These are phyloP conservation scores for Yarrowia deformans DNA, from an alignment of 805 yeast genomes.

Conservation along the genomic window DNA sequence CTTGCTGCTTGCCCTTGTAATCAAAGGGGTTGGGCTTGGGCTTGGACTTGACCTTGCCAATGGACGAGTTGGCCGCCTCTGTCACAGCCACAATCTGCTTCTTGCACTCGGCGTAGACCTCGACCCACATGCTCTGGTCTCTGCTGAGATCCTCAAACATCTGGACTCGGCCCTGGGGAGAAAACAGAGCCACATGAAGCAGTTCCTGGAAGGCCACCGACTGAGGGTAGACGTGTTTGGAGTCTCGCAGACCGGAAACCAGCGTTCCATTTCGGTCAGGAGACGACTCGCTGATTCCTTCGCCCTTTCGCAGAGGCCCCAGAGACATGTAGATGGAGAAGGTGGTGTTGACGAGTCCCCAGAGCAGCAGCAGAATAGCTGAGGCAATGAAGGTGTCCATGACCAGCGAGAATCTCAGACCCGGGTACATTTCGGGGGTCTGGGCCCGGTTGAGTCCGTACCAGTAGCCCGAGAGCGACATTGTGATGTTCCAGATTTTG, in stretches of 20 bases:
- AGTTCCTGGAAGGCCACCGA: conserved; percentile 54
- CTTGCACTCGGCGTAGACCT: conserved; percentile 46
- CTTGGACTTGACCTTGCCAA: conserved; percentile 6
- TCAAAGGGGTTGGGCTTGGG: conserved; percentile 34
- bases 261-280: conserved; percentile 52
- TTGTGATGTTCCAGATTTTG: conserved; percentile 42
- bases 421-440: conserved; percentile 42
- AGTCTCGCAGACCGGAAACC: conserved; percentile 50
- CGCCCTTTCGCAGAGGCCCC: conserved; percentile 51
- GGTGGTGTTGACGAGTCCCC: conserved; percentile 47
- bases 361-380: conserved; percentile 43
- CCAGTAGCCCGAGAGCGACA: conserved; percentile 39
- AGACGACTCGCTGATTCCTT: conserved; percentile 46
- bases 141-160: conserved; percentile 51
- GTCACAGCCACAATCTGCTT: conserved; percentile 27
- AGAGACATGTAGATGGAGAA: conserved; percentile 50
- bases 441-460: conserved; percentile 41
- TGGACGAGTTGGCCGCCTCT: conserved; percentile 26
- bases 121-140: conserved; percentile 49
- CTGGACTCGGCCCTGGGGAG: conserved; percentile 48
- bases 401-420: conserved; percentile 41
- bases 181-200: conserved; percentile 46
- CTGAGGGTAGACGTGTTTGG: conserved; percentile 45
- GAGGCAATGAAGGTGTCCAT: conserved; percentile 41
- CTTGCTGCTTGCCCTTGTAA: conserved; percentile 30